Conservation (phyloP, 306 rosid genomes). For the Echinosophora koreensis region DNA sequence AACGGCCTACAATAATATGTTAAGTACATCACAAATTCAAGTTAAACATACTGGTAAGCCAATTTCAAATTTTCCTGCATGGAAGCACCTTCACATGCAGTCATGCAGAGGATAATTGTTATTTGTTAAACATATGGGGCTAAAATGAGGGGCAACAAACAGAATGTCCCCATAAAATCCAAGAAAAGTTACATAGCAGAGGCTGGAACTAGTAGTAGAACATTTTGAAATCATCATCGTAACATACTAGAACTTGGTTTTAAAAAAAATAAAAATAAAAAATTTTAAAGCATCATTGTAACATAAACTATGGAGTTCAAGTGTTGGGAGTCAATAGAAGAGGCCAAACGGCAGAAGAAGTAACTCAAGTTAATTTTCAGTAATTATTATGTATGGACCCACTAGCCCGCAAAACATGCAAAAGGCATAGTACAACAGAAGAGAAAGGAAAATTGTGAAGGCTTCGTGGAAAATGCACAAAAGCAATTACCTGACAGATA, state of each 20-base stretch:
- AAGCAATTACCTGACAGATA: not conserved
- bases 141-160: slow-evolving; percentile 27
- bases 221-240: slow-evolving; percentile 24
- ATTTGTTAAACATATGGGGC: slow-evolving; percentile 14
- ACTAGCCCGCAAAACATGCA: slow-evolving; percentile 24
- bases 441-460: not conserved
- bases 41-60: slow-evolving; percentile 23
- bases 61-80: slow-evolving; percentile 23
- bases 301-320: slow-evolving; percentile 34
- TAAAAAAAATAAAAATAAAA: not conserved
- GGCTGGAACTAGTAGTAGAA: not conserved
- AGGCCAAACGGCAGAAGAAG: slow-evolving; percentile 16
- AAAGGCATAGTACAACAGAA: not conserved
- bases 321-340: slow-evolving; percentile 2
- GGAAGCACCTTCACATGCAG: slow-evolving; percentile 28
- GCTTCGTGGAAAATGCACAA: slow-evolving; percentile 6
- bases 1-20: slow-evolving; percentile 71
- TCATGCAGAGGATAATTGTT: slow-evolving; percentile 28
- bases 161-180: slow-evolving; percentile 26
- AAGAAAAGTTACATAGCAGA: slow-evolving; percentile 9
- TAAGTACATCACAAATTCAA: slow-evolving; percentile 45
- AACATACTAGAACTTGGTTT: not conserved
- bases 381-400: slow-evolving; percentile 2
- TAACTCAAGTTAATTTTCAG: slow-evolving; percentile 20
- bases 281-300: slow-evolving; percentile 7